Evolutionary conservation across 2,329 filamentous ascomycete species (phyloP), one percentile per base, ranked within the genome.

Genomic region (Lecanicillium sp.): DNA sequence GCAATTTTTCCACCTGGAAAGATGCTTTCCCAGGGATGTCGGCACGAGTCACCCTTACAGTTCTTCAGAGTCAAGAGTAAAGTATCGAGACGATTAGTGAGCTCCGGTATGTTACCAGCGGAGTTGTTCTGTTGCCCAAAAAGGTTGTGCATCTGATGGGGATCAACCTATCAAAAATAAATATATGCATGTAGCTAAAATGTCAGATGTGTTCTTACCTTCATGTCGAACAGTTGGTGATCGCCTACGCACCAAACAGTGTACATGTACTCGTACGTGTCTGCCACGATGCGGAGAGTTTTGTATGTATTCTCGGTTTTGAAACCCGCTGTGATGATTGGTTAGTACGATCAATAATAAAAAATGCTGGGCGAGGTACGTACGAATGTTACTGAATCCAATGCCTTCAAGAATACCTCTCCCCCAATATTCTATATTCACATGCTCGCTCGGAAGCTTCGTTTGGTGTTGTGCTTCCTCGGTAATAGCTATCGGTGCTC

Each of bases 21-120:
- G 11, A 80, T 57, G 1, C 65, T 62, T 5, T 56, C 53, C 76
- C 76, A 80, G 0, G 76, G 76, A 25, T 65, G 55, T 5, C 65
- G 57, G 49, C 76, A 80, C 0, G 64, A 61, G 3, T 56, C 47
- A 3, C 63, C 69, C 51, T 71, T 68, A 58, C 76, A 80, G 3
- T 71, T 72, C 59, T 80, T 80, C 33, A 75, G 64, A 2, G 78
- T 72, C 37, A 80, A 61, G 12, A 79, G 59, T 3, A 81, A 61
- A 2, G 75, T 62, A 46, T 80, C 75, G 1, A 81, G 63, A 6
- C 73, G 67, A n/a, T 61, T 55, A 6, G 37, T 37, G 22, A 43
- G 37, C 27, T 34, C 33, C 13, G 20, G n/a, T 5, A 43, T 37
- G 12, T 36, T 19, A 15, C 29, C 28, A 5, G 27, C 20, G 9